Conservation (phyloP, 1,139 yeast species). For the Yamadazyma aaseri region DNA sequence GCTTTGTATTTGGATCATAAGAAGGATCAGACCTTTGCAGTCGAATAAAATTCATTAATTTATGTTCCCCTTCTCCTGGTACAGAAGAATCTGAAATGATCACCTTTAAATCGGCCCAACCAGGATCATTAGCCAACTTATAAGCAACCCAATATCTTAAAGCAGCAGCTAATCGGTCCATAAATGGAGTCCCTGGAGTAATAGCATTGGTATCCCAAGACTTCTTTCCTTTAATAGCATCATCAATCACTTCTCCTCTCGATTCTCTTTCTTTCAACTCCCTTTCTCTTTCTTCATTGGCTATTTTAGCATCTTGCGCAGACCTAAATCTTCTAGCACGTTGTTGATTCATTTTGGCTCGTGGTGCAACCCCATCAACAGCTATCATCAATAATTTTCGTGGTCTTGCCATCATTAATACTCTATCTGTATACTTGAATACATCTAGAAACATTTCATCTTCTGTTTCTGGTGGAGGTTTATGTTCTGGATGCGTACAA, state of each 20-base stretch:
- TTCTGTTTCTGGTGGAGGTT: constrained; percentile 91
- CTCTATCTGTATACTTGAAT: constrained; percentile 86
- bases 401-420: constrained; percentile 91
- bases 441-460: constrained; percentile 93
- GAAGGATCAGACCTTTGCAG: constrained; percentile 70
- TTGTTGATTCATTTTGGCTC: constrained; percentile 99
- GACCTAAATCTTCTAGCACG: constrained; percentile 92
- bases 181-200: constrained; percentile 98
- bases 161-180: constrained; percentile 84
- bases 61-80: constrained; percentile 99
- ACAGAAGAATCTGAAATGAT: constrained; percentile 94
- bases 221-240: constrained; percentile 55
- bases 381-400: constrained; percentile 90
- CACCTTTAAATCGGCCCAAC: constrained; percentile 84
- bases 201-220: constrained; percentile 89
- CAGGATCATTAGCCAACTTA: constrained; percentile 84
- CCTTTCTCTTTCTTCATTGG: constrained; percentile 55
- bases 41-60: constrained; percentile 92
- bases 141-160: constrained; percentile 89
- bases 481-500: constrained; percentile 93
- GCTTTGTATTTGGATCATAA: constrained; percentile 84
- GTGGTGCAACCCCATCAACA: constrained; percentile 98
- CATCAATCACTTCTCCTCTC: constrained; percentile 67
- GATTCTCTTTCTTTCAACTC: constrained; percentile 51
- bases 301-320: constrained; percentile 85